These are phyloP conservation scores for Sarocladiaceae sp. DNA, from an alignment of 2,329 filamentous ascomycete genomes.

Conservation along the genomic window DNA sequence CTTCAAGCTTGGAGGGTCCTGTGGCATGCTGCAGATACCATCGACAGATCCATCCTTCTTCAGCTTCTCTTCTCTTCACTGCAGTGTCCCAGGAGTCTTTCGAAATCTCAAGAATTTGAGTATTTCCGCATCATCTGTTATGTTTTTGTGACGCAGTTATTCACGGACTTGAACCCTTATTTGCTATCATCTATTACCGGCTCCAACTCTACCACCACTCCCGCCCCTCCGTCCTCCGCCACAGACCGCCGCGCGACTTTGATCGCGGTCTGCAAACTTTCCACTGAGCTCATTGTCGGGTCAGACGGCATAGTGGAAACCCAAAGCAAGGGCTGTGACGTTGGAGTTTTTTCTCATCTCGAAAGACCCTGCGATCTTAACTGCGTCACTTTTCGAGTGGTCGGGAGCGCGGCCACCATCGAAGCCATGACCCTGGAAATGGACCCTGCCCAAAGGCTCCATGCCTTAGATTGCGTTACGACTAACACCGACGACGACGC, in stretches of 20 bases:
- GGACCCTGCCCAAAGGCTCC: slow-evolving; percentile 7
- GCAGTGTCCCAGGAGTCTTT: too few species aligned
- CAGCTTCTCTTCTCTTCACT: too few species aligned
- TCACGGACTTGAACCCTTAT: too few species aligned
- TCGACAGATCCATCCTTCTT: not conserved
- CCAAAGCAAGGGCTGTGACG: not conserved
- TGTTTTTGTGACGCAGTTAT: too few species aligned
- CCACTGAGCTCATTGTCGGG: not conserved
- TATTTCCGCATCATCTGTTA: too few species aligned
- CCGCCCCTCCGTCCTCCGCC: not conserved
- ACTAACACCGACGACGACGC: slow-evolving; percentile 22
- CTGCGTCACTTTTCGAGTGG: too few species aligned
- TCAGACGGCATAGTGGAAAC: not conserved
- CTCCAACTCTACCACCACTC: slow-evolving; percentile 2
- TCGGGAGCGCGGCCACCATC: not conserved
- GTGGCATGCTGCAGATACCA: not conserved
- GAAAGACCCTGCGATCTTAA: too few species aligned
- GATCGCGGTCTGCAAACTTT: not conserved
- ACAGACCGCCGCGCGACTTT: not conserved
- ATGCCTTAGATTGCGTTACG: slow-evolving; percentile 10
- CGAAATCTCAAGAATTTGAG: too few species aligned
- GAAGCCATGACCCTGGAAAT: not conserved
- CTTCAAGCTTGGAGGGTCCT: not conserved
- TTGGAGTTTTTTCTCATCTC: too few species aligned
- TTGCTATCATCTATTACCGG: not conserved